phyloP scores from a whole-genome alignment of 2,329 filamentous ascomycete genomes.

The Coniochaeta pulveracea region DNA sequence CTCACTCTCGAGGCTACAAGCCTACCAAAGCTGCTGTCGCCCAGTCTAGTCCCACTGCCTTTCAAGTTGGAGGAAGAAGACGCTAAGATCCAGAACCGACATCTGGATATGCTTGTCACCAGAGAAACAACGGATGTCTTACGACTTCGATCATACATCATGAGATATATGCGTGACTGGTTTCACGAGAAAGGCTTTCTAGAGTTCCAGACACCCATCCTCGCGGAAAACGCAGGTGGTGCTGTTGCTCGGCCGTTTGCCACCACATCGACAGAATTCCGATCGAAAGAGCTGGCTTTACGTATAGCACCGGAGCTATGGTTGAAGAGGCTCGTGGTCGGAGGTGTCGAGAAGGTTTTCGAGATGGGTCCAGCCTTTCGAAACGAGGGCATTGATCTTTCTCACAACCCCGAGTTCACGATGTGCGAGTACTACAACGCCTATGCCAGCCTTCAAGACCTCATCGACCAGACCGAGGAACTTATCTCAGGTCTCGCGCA shows the following conservation, averaged over 20 bases:
- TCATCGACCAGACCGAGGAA: slow-evolving; percentile 66
- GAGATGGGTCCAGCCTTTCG: slow-evolving; percentile 89
- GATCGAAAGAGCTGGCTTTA: slow-evolving; percentile 59
- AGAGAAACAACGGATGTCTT: slow-evolving; percentile 56
- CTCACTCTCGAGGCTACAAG: slow-evolving; percentile 59
- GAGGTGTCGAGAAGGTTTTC: slow-evolving; percentile 79
- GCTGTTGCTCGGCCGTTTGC: slow-evolving; percentile 79
- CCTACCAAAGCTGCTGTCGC: slow-evolving; percentile 63
- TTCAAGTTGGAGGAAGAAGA: slow-evolving; percentile 58
- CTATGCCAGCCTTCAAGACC: slow-evolving; percentile 62
- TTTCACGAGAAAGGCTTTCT: slow-evolving; percentile 63
- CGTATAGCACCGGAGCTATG: slow-evolving; percentile 91
- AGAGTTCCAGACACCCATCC: slow-evolving; percentile 84
- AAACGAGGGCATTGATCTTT: slow-evolving; percentile 84
- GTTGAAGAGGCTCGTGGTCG: slow-evolving; percentile 84
- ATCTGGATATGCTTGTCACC: slow-evolving; percentile 79
- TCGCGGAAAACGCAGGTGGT: slow-evolving; percentile 74
- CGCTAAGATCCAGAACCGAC: slow-evolving; percentile 63
- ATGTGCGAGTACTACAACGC: slow-evolving; percentile 96
- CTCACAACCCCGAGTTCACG: slow-evolving; percentile 94
- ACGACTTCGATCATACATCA: slow-evolving; percentile 61
- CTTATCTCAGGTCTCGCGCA: slow-evolving; percentile 51
- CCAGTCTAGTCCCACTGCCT: slow-evolving; percentile 71
- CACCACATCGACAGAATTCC: slow-evolving; percentile 67
- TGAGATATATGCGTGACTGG: slow-evolving; percentile 62